Conservation (phyloP, 176 grass and related monocot species). For the Cymbopogon citratus region DNA sequence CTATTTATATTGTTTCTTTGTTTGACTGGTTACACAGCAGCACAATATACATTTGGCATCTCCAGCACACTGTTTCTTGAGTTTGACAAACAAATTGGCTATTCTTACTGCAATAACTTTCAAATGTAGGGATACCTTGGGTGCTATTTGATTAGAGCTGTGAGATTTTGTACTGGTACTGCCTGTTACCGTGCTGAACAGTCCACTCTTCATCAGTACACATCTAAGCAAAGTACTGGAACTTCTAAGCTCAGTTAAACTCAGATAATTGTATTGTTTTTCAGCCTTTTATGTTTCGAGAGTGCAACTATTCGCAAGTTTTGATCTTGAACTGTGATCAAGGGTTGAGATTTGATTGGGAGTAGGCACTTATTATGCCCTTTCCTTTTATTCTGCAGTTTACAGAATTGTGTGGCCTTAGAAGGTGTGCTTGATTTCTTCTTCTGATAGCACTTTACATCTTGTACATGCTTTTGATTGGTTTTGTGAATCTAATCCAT, state of each 20-base stretch:
- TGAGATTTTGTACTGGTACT: not conserved
- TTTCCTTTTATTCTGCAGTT: constrained; percentile 29
- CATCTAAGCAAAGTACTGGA: not conserved
- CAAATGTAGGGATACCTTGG: not conserved
- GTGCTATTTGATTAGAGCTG: constrained; percentile 10
- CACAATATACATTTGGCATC: not conserved
- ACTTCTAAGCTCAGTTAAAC: constrained; percentile 24
- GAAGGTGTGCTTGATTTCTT: constrained; percentile 31
- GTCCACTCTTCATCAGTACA: constrained; percentile 5
- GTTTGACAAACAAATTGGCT: not conserved
- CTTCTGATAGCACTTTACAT: not conserved
- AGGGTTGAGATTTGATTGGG: constrained; percentile 17
- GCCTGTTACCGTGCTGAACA: not conserved
- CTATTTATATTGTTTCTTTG: not conserved
- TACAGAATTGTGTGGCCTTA: constrained; percentile 14
- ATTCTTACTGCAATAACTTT: not conserved
- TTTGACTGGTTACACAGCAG: not conserved
- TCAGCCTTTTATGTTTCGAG: not conserved
- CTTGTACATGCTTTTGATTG: not conserved
- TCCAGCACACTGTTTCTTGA: not conserved
- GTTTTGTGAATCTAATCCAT: constrained; percentile 26
- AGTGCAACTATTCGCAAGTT: not conserved
- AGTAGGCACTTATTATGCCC: not conserved
- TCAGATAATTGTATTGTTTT: not conserved
- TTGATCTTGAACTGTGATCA: not conserved